Conservation (phyloP, 495 filamentous ascomycete genomes). For the Annulohypoxylon stygium region DNA sequence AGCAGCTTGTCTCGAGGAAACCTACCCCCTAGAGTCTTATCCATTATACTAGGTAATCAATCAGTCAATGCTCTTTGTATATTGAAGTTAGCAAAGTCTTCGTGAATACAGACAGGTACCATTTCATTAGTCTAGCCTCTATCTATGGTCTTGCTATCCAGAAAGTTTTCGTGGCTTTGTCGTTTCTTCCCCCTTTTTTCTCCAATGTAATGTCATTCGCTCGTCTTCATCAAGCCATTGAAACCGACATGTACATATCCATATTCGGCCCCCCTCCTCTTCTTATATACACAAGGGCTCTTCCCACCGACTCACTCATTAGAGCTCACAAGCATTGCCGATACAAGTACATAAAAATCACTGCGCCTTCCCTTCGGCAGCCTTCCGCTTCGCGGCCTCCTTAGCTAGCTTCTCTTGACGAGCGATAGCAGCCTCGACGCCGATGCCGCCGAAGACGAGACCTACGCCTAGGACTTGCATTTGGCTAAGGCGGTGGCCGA, state of each 20-base stretch:
- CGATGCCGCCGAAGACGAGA: constrained; percentile 95
- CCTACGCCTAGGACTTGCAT: constrained; percentile 95
- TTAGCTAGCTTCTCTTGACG: constrained; percentile 87
- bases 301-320: neutral
- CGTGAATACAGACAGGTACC: neutral
- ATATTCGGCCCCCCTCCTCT: neutral
- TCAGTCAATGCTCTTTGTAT: neutral
- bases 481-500: constrained; percentile 83
- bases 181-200: neutral
- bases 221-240: neutral
- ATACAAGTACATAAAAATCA: constrained; percentile 16
- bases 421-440: constrained; percentile 86
- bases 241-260: neutral
- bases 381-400: constrained; percentile 71
- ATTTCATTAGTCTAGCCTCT: constrained; percentile 7
- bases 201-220: neutral
- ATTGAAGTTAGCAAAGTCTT: neutral
- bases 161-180: neutral
- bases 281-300: constrained; percentile 16
- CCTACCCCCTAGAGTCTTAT: too few relatives aligned
- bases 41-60: too few relatives aligned
- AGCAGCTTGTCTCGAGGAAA: too few relatives aligned
- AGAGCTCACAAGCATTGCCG: neutral
- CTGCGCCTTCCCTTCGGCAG: constrained; percentile 57
- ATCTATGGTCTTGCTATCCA: neutral